Evolutionary conservation across 1,139 yeast genomes (phyloP).

Genomic region (Yamadazyma atmosphaerica): DNA sequence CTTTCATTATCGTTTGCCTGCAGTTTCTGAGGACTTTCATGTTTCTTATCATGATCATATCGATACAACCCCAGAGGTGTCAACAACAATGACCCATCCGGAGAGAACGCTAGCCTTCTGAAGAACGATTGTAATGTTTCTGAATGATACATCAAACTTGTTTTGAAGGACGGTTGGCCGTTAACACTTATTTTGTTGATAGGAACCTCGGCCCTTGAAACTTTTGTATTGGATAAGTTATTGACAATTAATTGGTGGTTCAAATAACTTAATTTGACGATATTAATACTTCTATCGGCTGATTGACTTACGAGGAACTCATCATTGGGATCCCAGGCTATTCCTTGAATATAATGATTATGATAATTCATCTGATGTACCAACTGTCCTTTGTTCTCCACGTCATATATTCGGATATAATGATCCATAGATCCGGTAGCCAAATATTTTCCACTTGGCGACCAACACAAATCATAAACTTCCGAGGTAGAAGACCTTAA

Average conservation of each 20-base stretch:
- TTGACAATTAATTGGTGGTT: neutral
- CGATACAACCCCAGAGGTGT: constrained; percentile 81
- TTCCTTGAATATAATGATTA: constrained; percentile 90
- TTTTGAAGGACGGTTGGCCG: constrained; percentile 2
- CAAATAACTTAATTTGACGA: constrained; percentile 38
- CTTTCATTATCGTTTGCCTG: constrained; percentile 4
- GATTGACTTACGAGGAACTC: constrained; percentile 82
- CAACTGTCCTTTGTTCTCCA: constrained; percentile 52
- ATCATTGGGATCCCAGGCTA: constrained; percentile 88
- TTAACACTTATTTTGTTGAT: constrained; percentile 5
- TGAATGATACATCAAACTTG: constrained; percentile 58
- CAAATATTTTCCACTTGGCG: constrained; percentile 73
- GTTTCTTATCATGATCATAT: constrained; percentile 11
- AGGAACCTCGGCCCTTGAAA: constrained; percentile 15
- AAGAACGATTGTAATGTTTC: constrained; percentile 90
- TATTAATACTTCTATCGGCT: constrained; percentile 79
- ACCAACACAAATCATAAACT: constrained; percentile 89
- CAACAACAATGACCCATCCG: constrained; percentile 80
- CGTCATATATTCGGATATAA: constrained; percentile 65
- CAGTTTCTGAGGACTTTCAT: neutral
- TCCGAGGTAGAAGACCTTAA: constrained; percentile 69
- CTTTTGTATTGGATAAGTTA: constrained; percentile 9
- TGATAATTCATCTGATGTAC: constrained; percentile 71
- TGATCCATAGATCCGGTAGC: constrained; percentile 95
- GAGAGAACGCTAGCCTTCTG: constrained; percentile 80